Conservation (phyloP, 2,329 filamentous ascomycete species). For the Xylaria sp. region DNA sequence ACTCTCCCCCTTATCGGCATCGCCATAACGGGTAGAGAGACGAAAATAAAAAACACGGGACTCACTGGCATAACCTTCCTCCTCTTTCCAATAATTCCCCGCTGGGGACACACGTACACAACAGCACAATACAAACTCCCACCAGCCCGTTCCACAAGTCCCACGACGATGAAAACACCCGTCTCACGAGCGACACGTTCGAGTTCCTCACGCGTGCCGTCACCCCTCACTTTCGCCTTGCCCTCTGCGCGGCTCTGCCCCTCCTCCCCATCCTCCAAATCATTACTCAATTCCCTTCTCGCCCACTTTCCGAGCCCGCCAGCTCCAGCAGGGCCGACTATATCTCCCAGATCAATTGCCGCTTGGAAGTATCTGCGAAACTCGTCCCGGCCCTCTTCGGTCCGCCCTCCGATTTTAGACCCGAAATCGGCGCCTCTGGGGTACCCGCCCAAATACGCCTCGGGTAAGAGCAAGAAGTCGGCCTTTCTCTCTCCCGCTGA, state of each 20-base stretch:
- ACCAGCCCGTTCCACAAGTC: constrained; percentile 80
- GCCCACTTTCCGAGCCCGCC: constrained; percentile 70
- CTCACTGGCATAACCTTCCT: constrained; percentile 89
- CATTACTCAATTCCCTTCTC: constrained; percentile 63
- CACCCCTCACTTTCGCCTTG: constrained; percentile 59
- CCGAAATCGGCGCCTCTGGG: constrained; percentile 85
- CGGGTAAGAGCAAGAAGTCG: constrained; percentile 86
- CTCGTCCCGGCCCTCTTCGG: constrained; percentile 79
- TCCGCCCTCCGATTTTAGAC: constrained; percentile 75
- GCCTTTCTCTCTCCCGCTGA: constrained; percentile 66
- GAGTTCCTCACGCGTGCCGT: constrained; percentile 82
- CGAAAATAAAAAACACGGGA: constrained; percentile 33
- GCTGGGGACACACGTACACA: constrained; percentile 80
- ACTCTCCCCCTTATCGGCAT: background rate
- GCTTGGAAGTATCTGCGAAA: constrained; percentile 81
- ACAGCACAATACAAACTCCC: constrained; percentile 86
- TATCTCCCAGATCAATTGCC: constrained; percentile 87
- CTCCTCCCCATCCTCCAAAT: constrained; percentile 19
- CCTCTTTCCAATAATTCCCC: constrained; percentile 82
- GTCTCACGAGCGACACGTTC: constrained; percentile 80
- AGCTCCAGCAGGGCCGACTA: constrained; percentile 54
- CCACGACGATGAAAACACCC: constrained; percentile 83
- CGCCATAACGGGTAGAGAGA: background rate
- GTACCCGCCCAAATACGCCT: constrained; percentile 92
- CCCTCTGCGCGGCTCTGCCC: no score